phyloP scores from a whole-genome alignment of 1,284 basidiomycete genomes.

The Ustilago trichophora region DNA sequence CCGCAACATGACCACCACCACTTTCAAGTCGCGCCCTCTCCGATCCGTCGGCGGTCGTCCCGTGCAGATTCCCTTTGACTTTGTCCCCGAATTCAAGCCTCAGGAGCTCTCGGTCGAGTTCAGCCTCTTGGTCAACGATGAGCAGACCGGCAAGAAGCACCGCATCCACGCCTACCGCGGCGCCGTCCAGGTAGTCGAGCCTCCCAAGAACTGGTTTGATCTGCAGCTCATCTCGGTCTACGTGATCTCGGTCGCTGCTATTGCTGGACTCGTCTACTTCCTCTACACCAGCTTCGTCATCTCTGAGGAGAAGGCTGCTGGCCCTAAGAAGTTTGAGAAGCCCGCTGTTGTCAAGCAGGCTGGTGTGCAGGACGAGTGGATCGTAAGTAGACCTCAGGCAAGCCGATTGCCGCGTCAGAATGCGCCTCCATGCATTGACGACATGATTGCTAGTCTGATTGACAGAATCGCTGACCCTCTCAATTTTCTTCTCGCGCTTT shows the following conservation, averaged over 20 bases:
- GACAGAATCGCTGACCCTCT: too few species aligned
- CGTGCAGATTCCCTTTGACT: constrained; percentile 61
- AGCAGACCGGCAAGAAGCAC: constrained; percentile 60
- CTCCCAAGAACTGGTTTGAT: constrained; percentile 61
- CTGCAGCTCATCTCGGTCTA: constrained; percentile 61
- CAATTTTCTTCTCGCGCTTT: too few species aligned
- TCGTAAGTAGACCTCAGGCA: too few species aligned
- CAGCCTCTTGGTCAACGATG: constrained; percentile 55
- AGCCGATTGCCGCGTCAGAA: too few species aligned
- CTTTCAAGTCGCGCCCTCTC: constrained; percentile 57
- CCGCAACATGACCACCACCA: constrained; percentile 64
- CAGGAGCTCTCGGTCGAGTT: constrained; percentile 61
- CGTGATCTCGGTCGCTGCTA: constrained; percentile 32
- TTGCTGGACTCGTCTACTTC: constrained; percentile 42
- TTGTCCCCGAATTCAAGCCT: constrained; percentile 65
- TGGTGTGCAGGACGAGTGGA: constrained; percentile 46
- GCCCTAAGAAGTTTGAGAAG: constrained; percentile 49
- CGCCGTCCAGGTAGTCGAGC: constrained; percentile 61
- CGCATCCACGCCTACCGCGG: constrained; percentile 59
- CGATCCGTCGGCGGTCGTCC: constrained; percentile 48
- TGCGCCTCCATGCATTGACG: too few species aligned
- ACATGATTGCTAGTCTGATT: too few species aligned
- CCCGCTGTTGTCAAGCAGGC: constrained; percentile 19
- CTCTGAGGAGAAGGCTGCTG: constrained; percentile 19
- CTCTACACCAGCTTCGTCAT: constrained; percentile 44